Evolutionary conservation across 495 filamentous ascomycete genomes (phyloP), one percentile per base, ranked within the genome.

Genomic region (Hyaloscypha finlandica): DNA sequence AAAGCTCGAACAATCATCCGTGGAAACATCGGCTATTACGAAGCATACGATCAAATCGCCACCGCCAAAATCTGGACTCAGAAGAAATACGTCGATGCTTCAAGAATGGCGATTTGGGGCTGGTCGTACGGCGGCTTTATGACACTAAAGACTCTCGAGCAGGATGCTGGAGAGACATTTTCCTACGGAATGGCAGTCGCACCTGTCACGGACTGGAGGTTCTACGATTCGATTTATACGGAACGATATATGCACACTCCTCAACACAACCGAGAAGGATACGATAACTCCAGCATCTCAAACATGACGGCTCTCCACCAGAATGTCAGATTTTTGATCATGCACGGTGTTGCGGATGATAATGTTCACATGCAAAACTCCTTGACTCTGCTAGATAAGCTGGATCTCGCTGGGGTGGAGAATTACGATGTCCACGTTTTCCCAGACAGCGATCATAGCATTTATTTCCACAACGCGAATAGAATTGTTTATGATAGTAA

Each of bases 91-190:
- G 89, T 96, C 6, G 96, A 98, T 77, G 83, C 84, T 66, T 79
- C 85, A 11, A 83, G 89, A 37, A 87, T 99, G 65, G 94, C 93
- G 1, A 97, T 99, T 72, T 99, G 95, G 95, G 95, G 95, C 42
- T 99, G 95, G 95, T 95, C 91, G 68, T 99, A 94, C 74, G 95
- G 95, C 39, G 95, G 95, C 20, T 99, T 96, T 81, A 94, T 92
- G 87, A 92, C 95, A n/a, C 81, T 99, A 63, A 99, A 99, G 80
- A 93, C 92, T 4, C 84, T 99, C 2, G 95, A 99, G 78, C 83
- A 87, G 68, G 95, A 99, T 76, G 95, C 84, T 2, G 95, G 95
- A 6, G 73, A 86, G 70, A 98, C 94, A 0, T 99, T 98, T 79
- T 86, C 86, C 39, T 99, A 98, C 74, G 95, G 96, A 33, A 97